Conservation (phyloP, 1,284 basidiomycete species). For the Fomes fomentarius region DNA sequence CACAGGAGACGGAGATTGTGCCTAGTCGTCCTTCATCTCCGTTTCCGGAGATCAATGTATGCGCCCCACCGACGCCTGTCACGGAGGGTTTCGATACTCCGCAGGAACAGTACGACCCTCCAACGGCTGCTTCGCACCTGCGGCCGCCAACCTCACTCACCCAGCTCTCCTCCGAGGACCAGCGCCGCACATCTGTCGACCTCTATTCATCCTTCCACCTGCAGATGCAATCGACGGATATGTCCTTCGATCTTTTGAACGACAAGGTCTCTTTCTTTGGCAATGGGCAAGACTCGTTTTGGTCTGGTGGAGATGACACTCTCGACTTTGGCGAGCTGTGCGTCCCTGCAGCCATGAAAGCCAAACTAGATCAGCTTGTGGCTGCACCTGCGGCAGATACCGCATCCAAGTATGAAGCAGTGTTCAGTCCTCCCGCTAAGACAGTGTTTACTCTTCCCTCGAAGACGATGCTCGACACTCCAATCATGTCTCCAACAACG, state of each 20-base stretch:
- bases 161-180: conserved; percentile 30
- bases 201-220: conserved; percentile 59
- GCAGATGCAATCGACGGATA: conserved; percentile 56
- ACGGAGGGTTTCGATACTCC: conserved; percentile 12
- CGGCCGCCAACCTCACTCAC: conserved; percentile 17
- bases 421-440: conserved; percentile 8
- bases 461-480: neutral
- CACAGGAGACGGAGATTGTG: neutral
- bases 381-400: neutral
- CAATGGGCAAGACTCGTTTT: conserved; percentile 37
- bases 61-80: conserved; percentile 23
- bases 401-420: neutral
- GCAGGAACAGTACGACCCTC: neutral
- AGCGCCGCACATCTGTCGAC: conserved; percentile 56
- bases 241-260: conserved; percentile 65
- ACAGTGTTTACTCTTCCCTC: neutral
- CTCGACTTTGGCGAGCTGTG: conserved; percentile 24
- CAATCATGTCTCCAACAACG: conserved; percentile 11
- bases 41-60: conserved; percentile 28
- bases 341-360: conserved; percentile 5
- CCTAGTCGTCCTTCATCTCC: conserved; percentile 14
- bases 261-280: conserved; percentile 63
- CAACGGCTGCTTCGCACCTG: conserved; percentile 12
- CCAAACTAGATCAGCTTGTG: conserved; percentile 21
- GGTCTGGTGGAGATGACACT: conserved; percentile 28